phyloP scores from a whole-genome alignment of 306 rosid species.

The Vachellia collinsii region DNA sequence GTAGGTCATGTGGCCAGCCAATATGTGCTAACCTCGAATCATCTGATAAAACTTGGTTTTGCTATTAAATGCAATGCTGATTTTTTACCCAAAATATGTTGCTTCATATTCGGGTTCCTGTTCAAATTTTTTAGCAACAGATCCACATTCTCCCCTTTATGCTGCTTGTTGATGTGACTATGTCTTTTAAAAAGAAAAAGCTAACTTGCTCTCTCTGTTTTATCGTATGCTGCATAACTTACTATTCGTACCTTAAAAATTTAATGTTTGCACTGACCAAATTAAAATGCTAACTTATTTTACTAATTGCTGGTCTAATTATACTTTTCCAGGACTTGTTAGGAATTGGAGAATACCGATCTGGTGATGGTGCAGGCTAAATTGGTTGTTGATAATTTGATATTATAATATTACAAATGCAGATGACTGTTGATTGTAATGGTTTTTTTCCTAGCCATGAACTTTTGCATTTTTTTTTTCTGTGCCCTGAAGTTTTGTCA shows the following conservation, averaged over 20 bases:
- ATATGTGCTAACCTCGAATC: background rate
- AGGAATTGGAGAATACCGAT: constrained; percentile 92
- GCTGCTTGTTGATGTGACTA: background rate
- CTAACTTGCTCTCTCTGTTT: background rate
- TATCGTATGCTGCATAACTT: background rate
- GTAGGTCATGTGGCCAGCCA: background rate
- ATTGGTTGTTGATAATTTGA: constrained; percentile 44
- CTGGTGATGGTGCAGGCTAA: constrained; percentile 59
- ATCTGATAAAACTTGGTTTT: constrained; percentile 8
- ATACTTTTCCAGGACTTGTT: constrained; percentile 72
- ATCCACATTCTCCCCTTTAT: background rate
- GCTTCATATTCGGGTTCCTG: background rate
- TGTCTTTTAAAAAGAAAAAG: too few species aligned
- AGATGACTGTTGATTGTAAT: background rate
- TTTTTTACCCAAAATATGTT: background rate
- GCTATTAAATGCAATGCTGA: constrained; percentile 5
- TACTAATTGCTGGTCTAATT: background rate
- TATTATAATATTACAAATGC: background rate
- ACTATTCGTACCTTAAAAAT: background rate
- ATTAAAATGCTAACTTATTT: constrained; percentile 7
- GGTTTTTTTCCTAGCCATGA: background rate
- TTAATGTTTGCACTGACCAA: background rate
- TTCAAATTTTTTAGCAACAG: background rate
- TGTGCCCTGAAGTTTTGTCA: background rate
- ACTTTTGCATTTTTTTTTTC: background rate